Base-by-base conservation (phyloP, 805 yeast species). In the Metschnikowia matae region DNA sequence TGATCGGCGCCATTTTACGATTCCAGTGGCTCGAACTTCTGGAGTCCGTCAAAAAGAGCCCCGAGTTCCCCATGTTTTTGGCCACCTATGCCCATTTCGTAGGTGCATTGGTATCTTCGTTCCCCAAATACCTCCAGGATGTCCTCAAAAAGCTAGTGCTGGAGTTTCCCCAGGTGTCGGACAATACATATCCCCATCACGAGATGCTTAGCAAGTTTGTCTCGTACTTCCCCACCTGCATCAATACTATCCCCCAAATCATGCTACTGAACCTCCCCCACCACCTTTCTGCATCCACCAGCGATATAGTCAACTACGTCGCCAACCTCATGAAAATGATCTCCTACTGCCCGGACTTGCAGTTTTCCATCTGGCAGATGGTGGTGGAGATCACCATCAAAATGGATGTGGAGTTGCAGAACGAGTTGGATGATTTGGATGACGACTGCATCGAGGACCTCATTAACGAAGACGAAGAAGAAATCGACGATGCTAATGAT, bases 361-460 rank as follows among this genome's bases (percentile, higher is more conserved):
- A 84, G 57, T 78, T 78, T 55, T 81, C 81, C 43, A 75, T 88
- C 6, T 91, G 97, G 97, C 84, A 86, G 20, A 67, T 88, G 51
- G 75, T 91, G 14, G 72, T 90, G 37, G 96, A 92, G 65, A 80
- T 83, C 54, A 78, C 87, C 49, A 89, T 94, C 52, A 87, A 88
- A 56, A 74, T 94, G 43, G 99, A 92, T 67, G 97, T 91, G 4
- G 98, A 90, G 66, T 74, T 91, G 50, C 96, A 89, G 61, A 89
- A 88, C 62, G 94, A 87, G 59, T 69, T 89, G 51, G 96, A 90
- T 59, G 96, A 88, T 56, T 70, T 85, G 49, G 96, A 87, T 62
- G 94, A 87, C 56, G 78, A 73, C 34, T 72, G 70, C 49, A 86
- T 81, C 49, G 82, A 83, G 41, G 85, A 79, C 26, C 65, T 73